A percentile compares a stretch with the other conserved stretches of the same genome.
Conservation (phyloP, 1,284 basidiomycete species). For the Ganoderma multipileum region DNA sequence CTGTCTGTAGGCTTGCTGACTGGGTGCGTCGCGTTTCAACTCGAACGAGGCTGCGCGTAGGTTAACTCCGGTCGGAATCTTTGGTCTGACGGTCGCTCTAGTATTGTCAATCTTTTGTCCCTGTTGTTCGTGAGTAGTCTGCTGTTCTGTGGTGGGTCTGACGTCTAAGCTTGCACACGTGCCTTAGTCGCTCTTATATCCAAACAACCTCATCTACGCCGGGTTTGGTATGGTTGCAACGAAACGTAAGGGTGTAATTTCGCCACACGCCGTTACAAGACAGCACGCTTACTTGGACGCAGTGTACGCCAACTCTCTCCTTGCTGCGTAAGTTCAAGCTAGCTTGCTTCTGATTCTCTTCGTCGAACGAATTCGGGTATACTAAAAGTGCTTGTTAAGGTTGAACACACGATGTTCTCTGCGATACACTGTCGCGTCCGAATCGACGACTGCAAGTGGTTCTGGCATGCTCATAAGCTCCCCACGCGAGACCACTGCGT, state of each 20-base stretch:
- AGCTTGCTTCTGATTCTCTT: background rate
- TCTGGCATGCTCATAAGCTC: no score
- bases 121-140: slow-evolving; percentile 11
- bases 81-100: background rate
- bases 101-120: slow-evolving; percentile 8
- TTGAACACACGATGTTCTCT: slow-evolving; percentile 19
- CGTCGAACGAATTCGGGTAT: no score
- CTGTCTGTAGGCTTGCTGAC: slow-evolving; percentile 14
- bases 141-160: background rate
- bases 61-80: background rate
- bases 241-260: slow-evolving; percentile 8
- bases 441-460: background rate
- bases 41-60: background rate
- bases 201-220: slow-evolving; percentile 16
- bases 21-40: background rate
- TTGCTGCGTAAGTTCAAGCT: slow-evolving; percentile 17
- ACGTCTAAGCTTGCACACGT: background rate
- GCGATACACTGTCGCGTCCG: background rate
- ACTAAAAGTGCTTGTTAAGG: background rate
- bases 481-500: background rate
- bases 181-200: slow-evolving; percentile 11
- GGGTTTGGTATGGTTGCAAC: slow-evolving; percentile 17
- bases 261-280: accelerated
- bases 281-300: background rate
- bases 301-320: slow-evolving; percentile 25